A percentile compares a stretch with the other conserved stretches of the same genome.
Evolutionary conservation across 2,329 filamentous ascomycete species (phyloP).

Genomic region (Cladosporium sp.): DNA sequence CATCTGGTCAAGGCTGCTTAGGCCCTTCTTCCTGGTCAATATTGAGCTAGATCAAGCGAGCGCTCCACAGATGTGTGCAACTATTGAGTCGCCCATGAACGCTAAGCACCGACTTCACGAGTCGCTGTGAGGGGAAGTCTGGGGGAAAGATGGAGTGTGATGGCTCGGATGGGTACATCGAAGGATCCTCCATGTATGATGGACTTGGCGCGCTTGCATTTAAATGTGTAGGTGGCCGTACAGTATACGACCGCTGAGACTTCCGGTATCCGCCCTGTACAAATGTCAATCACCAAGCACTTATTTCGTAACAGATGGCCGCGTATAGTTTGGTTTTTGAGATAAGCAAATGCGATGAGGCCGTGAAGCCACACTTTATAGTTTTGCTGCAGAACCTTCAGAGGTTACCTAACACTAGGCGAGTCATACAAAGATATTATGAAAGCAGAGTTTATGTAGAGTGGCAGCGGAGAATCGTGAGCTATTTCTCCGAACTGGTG

Average conservation of each 20-base stretch:
- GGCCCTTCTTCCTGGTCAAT: neutral
- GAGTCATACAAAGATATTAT: neutral
- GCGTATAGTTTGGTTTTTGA: neutral
- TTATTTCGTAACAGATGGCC: neutral
- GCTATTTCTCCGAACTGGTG: neutral
- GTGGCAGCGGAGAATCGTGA: neutral
- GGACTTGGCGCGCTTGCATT: neutral
- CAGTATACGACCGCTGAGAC: neutral
- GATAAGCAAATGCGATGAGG: neutral
- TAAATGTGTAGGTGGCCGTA: neutral
- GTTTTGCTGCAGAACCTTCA: neutral
- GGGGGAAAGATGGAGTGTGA: neutral
- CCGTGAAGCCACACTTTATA: neutral
- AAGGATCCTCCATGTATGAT: neutral
- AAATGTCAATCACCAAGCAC: neutral
- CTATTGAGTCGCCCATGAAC: neutral
- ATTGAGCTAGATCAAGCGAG: neutral
- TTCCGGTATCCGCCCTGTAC: neutral
- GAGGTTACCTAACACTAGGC: neutral
- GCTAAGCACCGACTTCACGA: neutral
- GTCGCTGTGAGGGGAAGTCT: neutral
- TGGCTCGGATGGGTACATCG: neutral
- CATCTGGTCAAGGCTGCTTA: neutral
- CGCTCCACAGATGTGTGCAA: neutral
- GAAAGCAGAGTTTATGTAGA: neutral